Conservation (phyloP, 1,139 yeast species). For the Suzukiozyma palmioleophila region DNA sequence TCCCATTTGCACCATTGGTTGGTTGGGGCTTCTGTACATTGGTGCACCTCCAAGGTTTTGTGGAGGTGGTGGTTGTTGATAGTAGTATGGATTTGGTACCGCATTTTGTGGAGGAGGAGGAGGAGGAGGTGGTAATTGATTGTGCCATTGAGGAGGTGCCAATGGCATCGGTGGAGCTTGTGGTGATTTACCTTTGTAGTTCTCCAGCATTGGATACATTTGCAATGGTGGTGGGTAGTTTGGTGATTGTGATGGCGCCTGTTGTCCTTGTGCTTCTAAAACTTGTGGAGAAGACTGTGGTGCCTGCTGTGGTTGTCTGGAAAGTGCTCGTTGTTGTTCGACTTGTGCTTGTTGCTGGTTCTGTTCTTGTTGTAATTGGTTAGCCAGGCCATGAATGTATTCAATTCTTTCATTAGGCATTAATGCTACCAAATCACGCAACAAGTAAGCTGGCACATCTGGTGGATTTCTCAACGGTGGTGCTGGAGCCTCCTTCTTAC, state of each 20-base stretch:
- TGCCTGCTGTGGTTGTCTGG: slow-evolving; percentile 11
- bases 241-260: slow-evolving; percentile 7
- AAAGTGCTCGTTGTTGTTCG: slow-evolving; percentile 16
- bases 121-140: slow-evolving; percentile 10
- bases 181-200: slow-evolving; percentile 4
- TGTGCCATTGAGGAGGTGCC: slow-evolving; percentile 5
- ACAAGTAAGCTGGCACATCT: slow-evolving; percentile 42
- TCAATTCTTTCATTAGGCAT: slow-evolving; percentile 40
- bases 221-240: slow-evolving; percentile 7
- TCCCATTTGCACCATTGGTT: slow-evolving; percentile 6
- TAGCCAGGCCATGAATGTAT: slow-evolving; percentile 24
- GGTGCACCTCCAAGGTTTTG: slow-evolving; percentile 8
- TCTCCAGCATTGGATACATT: slow-evolving; percentile 5
- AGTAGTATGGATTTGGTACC: slow-evolving; percentile 7
- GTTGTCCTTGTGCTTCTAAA: slow-evolving; percentile 4
- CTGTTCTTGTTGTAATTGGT: slow-evolving; percentile 6
- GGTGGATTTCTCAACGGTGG: slow-evolving; percentile 47
- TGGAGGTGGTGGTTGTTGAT: slow-evolving; percentile 9
- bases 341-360: slow-evolving; percentile 15
- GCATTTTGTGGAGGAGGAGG: slow-evolving; percentile 11
- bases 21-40: slow-evolving; percentile 6
- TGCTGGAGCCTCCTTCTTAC: slow-evolving; percentile 38
- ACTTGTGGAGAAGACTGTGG: slow-evolving; percentile 4
- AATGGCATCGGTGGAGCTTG: slow-evolving; percentile 8
- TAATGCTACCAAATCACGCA: slow-evolving; percentile 46